Percentiles rank a stretch among this genome's conserved stretches.
phyloP scores from a whole-genome alignment of 495 filamentous ascomycete genomes.

The Pseudoneurospora amorphoporcata region DNA sequence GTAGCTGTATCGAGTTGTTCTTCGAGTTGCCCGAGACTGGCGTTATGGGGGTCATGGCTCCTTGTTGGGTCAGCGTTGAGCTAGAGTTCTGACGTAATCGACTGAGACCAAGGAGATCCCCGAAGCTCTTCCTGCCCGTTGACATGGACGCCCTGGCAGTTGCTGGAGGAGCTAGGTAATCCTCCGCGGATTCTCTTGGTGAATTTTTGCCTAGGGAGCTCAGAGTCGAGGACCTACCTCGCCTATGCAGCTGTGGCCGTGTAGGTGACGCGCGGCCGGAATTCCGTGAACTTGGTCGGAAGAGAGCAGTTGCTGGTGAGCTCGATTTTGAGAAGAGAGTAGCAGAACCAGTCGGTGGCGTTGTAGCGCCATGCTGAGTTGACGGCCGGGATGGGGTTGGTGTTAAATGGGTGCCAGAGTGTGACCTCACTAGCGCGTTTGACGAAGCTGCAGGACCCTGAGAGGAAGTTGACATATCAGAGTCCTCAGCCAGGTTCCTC shows the following conservation, averaged over 20 bases:
- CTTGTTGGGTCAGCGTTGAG: constrained; percentile 40
- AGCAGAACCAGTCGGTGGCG: constrained; percentile 21
- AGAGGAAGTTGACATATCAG: constrained; percentile 21
- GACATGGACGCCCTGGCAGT: constrained; percentile 68
- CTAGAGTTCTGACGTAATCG: constrained; percentile 72
- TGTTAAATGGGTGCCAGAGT: constrained; percentile 18
- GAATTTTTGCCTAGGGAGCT: constrained; percentile 52
- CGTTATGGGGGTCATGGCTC: constrained; percentile 53
- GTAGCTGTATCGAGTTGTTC: constrained; percentile 59
- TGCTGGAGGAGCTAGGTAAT: constrained; percentile 43
- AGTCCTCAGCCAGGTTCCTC: constrained; percentile 39
- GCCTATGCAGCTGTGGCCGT: constrained; percentile 40
- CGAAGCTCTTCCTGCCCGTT: constrained; percentile 79
- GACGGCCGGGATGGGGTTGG: constrained; percentile 43
- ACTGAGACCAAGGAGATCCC: constrained; percentile 70
- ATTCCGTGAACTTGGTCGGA: constrained; percentile 52
- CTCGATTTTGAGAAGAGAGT: constrained; percentile 19
- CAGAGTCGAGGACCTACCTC: constrained; percentile 82
- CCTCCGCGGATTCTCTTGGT: constrained; percentile 42
- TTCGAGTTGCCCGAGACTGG: constrained; percentile 58
- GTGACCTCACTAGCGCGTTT: constrained; percentile 8
- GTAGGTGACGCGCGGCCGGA: constrained; percentile 68
- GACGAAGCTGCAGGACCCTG: constrained; percentile 12
- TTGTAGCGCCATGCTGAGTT: constrained; percentile 31
- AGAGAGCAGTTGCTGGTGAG: constrained; percentile 46